Percentiles rank a stretch among this genome's conserved stretches.
Evolutionary conservation across 1,139 yeast species (phyloP).

Genomic region (Magnusiomyces tetraspermus): DNA sequence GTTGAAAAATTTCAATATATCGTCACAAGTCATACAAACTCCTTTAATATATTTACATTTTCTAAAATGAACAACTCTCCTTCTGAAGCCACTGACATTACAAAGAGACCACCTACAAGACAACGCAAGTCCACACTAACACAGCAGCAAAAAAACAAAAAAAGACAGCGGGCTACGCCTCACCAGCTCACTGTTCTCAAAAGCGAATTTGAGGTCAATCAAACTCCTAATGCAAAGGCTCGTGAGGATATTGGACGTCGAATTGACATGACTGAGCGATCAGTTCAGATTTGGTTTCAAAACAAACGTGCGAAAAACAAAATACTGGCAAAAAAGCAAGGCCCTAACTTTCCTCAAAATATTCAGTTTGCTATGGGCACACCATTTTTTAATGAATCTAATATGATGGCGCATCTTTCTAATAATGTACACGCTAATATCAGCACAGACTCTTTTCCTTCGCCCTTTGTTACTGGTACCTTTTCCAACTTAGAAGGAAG

Average conservation of each 20-base stretch:
- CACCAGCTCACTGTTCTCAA: conserved; percentile 65
- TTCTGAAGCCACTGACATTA: neutral
- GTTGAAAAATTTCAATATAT: neutral
- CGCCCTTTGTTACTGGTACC: neutral
- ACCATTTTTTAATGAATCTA: neutral
- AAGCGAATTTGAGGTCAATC: conserved; percentile 60
- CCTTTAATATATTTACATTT: neutral
- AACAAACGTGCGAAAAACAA: conserved; percentile 78
- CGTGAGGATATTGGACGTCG: conserved; percentile 62
- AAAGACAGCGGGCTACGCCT: conserved; percentile 58
- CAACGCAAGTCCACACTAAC: conserved; percentile 19
- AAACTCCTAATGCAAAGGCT: conserved; percentile 39
- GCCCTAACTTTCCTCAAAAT: neutral
- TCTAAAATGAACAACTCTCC: neutral
- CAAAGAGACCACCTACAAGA: neutral
- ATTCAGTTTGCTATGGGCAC: neutral
- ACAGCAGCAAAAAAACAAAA: conserved; percentile 35
- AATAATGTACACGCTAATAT: neutral
- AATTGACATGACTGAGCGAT: conserved; percentile 84
- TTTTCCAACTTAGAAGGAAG: neutral
- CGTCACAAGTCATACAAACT: neutral
- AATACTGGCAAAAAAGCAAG: conserved; percentile 28
- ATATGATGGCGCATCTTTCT: neutral
- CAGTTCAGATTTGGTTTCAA: conserved; percentile 93
- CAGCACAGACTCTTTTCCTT: neutral